Base-by-base conservation (phyloP, 2,329 filamentous ascomycete genomes). In the Bisporella sp. region DNA sequence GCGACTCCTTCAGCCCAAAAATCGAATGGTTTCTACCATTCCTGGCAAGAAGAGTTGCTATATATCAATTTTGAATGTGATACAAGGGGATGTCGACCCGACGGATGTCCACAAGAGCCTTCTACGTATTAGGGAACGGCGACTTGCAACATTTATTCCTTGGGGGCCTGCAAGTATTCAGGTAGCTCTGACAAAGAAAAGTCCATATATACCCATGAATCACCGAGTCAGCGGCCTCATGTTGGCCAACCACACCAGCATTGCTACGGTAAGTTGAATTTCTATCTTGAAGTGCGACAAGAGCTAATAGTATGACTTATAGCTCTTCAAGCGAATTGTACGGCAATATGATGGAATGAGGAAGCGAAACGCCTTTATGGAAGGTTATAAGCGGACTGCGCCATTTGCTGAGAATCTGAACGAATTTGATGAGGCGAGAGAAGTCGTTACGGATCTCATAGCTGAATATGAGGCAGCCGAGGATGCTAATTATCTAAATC, bases 31-130 rank as follows among this genome's bases (percentile, higher is more conserved):
- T 43, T 96, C 91, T 29, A 96, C 93, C 28, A 86, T 90, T 50
- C 91, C 92, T 1, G 88, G 87, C 62, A 97, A 97, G 74, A 95
- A 89, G 73, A 96, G 90, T 72, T 99, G 93, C 74, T 99, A 99
- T 73, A 97, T 99, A 65, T 96, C 90, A 45, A 97, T 99, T 60
- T 76, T 99, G 56, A 97, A 99, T 69, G 96, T 99, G 62, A 99
- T 99, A 62, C 93, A 97, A 74, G 93, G 93, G 63, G 93, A 99
- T 69, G 93, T 95, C 39, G 95, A 99, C 66, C 92, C 93, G 6
- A 97, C 92, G 3, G 95, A 99, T 69, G 89, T 99, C 50, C 93
- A 99, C 75, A 99, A 99, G 79, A 97, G 92, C 57, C 75, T 99
- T 51, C 81, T 99, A 52, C 88, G 93, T 57, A 99, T 99, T 64